phyloP scores from a whole-genome alignment of 2,329 filamentous ascomycete genomes.

The Ilyonectria sp. region DNA sequence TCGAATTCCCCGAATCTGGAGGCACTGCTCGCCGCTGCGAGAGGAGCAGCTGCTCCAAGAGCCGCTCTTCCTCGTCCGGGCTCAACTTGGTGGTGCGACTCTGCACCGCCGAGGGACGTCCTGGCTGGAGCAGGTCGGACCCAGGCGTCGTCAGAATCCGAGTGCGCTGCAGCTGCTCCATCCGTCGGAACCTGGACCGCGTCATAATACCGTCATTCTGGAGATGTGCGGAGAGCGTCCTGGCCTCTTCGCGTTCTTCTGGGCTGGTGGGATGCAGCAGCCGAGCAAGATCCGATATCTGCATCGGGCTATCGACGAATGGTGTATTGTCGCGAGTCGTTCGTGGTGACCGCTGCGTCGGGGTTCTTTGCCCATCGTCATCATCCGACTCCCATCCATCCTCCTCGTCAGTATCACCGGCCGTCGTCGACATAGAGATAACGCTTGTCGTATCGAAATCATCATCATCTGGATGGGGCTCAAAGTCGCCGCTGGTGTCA shows the following conservation, averaged over 20 bases:
- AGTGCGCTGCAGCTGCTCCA: slow-evolving; percentile 78
- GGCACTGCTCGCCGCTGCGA: slow-evolving; percentile 58
- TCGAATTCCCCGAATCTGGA: slow-evolving; percentile 31
- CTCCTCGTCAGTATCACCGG: slow-evolving; percentile 61
- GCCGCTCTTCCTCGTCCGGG: slow-evolving; percentile 71
- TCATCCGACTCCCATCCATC: slow-evolving; percentile 64
- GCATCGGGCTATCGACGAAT: slow-evolving; percentile 73
- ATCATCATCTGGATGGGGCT: slow-evolving; percentile 67
- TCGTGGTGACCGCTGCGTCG: slow-evolving; percentile 75
- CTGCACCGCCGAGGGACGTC: slow-evolving; percentile 24
- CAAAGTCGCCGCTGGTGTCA: slow-evolving; percentile 86
- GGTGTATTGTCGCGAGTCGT: slow-evolving; percentile 69
- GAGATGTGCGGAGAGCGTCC: slow-evolving; percentile 85
- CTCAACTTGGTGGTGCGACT: slow-evolving; percentile 60
- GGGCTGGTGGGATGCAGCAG: slow-evolving; percentile 85
- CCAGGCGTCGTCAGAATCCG: slow-evolving; percentile 66
- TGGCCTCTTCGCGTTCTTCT: slow-evolving; percentile 86
- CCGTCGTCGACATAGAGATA: slow-evolving; percentile 70
- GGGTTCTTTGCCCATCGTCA: slow-evolving; percentile 75
- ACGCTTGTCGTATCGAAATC: slow-evolving; percentile 86
- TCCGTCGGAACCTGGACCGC: slow-evolving; percentile 80
- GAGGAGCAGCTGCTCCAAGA: slow-evolving; percentile 73
- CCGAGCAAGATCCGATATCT: slow-evolving; percentile 79
- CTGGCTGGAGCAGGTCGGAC: slow-evolving; percentile 40
- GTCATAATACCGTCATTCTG: slow-evolving; percentile 82